Percentiles rank a stretch among this genome's conserved stretches.
Evolutionary conservation across 2,329 filamentous ascomycete species (phyloP).

Genomic region (Ambrosiella cleistominuta): DNA sequence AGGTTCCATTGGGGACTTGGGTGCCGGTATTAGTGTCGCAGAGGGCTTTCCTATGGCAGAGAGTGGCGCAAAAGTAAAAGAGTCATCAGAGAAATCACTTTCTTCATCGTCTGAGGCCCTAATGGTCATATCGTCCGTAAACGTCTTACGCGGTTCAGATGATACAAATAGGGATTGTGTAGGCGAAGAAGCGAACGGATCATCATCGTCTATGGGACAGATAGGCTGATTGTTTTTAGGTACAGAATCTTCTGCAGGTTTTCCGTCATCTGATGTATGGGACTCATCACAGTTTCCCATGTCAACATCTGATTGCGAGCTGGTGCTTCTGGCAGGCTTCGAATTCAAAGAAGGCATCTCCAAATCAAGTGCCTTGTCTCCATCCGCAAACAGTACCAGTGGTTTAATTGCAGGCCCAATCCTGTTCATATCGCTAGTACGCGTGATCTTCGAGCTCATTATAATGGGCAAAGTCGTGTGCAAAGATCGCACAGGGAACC

Average conservation of each 20-base stretch:
- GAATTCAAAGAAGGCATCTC: neutral
- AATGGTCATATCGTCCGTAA: constrained; percentile 40
- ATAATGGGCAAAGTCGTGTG: constrained; percentile 7
- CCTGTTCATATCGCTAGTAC: neutral
- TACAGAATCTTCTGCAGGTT: neutral
- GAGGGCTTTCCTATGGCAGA: neutral
- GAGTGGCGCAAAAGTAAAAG: constrained; percentile 29
- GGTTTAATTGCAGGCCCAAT: neutral
- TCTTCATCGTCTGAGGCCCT: constrained; percentile 52
- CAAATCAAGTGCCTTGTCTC: neutral
- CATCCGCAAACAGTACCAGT: neutral
- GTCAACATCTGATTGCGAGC: neutral
- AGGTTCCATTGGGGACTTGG: neutral
- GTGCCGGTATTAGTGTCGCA: neutral
- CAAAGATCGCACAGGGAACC: constrained; percentile 1
- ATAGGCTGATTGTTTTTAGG: neutral
- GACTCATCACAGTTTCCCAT: neutral
- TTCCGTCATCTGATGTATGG: neutral
- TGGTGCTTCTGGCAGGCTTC: no score
- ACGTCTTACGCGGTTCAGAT: constrained; percentile 12
- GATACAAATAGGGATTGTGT: neutral
- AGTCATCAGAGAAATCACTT: constrained; percentile 37
- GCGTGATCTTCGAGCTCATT: constrained; percentile 1
- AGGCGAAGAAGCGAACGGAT: constrained; percentile 8
- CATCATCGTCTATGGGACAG: neutral